Base-by-base conservation (phyloP, 2,329 filamentous ascomycete genomes). In the Tympanopsis confertula region DNA sequence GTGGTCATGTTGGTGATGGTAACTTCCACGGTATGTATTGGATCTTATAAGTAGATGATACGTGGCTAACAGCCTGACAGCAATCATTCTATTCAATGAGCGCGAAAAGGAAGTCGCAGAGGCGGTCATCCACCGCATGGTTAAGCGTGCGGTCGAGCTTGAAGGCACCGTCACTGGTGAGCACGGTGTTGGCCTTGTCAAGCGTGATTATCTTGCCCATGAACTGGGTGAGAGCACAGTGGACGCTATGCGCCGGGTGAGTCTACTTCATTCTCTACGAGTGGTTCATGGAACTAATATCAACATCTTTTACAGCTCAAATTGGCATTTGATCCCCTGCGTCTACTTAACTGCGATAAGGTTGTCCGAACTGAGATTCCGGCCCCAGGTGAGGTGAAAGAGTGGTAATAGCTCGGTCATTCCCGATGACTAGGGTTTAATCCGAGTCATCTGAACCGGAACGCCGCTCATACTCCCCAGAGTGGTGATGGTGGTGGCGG, bases 121-220 rank as follows among this genome's bases (percentile, higher is more conserved):
- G 41, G 63, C 65, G 18, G 65, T 82, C 12, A 75, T 84, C 12
- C 73, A 84, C 46, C 62, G 69, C 32, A 84, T 84, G 80, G 75
- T 84, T 43, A 73, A 78, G 49, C 68, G 74, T 30, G 80, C 80
- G 3, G 68, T 85, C 19, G 74, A 78, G 50, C 69, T 81, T 64
- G 79, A 83, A 48, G 80, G 80, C 19, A 85, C 80, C 0, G 78
- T 82, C 1, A 82, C 79, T 7, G 80, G 79, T 18, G 80, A 84
- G 51, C 80, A 84, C 52, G 80, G 78, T 15, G 75, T 84, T 36
- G 80, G 80, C 2, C 61, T 84, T 5, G 74, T 82, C 24, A 84
- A 84, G 55, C 66, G 79, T 41, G 79, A 81, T 47, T 77, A 77
- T 49, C 55, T 77, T 15, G 57, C 64, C 35, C 71, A 81, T 50